phyloP scores from a whole-genome alignment of 2,329 filamentous ascomycete genomes.

The Claviceps citrina region DNA sequence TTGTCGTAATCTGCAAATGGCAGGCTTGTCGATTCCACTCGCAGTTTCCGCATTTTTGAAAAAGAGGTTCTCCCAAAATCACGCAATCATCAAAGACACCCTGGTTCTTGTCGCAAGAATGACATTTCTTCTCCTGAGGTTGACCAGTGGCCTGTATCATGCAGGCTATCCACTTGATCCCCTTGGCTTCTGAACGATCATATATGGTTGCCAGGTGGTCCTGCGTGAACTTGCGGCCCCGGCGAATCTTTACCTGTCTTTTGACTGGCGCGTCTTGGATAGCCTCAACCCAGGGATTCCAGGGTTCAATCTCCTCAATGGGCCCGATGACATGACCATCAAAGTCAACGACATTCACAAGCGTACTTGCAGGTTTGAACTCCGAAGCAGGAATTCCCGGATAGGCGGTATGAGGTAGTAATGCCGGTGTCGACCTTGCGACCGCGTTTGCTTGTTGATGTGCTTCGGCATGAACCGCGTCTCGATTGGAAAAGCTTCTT shows the following conservation, averaged over 20 bases:
- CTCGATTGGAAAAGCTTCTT: not conserved
- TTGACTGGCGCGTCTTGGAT: conserved; percentile 23
- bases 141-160: conserved; percentile 36
- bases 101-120: conserved; percentile 25
- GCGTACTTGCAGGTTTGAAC: conserved; percentile 6
- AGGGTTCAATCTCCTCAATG: conserved; percentile 20
- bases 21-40: conserved; percentile 31
- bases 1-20: conserved; percentile 10
- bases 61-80: conserved; percentile 24
- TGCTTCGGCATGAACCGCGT: conserved; percentile 3
- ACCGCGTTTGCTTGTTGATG: conserved; percentile 2
- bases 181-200: conserved; percentile 25
- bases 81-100: conserved; percentile 32
- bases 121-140: conserved; percentile 24
- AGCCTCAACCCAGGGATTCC: conserved; percentile 26
- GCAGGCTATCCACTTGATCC: conserved; percentile 30
- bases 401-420: not conserved
- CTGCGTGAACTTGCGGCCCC: conserved; percentile 25
- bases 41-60: conserved; percentile 35
- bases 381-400: not conserved
- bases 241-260: conserved; percentile 26
- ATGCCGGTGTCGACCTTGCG: conserved; percentile 3
- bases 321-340: conserved; percentile 24
- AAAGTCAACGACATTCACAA: conserved; percentile 23
- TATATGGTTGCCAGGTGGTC: conserved; percentile 26